Evolutionary conservation across 2,329 filamentous ascomycete species (phyloP).

Genomic region (Daldinia sp.): DNA sequence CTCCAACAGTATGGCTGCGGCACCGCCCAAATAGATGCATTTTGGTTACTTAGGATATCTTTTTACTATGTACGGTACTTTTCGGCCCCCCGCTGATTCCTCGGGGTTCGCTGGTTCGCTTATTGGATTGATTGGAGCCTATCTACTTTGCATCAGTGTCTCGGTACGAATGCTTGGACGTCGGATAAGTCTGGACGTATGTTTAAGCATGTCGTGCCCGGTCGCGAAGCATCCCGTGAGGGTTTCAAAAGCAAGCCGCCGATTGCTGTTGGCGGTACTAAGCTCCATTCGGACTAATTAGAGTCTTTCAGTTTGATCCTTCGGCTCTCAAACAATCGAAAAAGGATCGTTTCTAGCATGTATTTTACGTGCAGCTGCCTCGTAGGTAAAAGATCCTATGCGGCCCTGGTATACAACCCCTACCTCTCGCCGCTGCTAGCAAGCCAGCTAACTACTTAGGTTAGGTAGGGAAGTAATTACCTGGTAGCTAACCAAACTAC

Average conservation of each 20-base stretch:
- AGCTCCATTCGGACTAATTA: constrained; percentile 17
- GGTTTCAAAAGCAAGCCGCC: constrained; percentile 20
- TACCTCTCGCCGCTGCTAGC: background rate
- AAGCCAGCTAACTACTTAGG: background rate
- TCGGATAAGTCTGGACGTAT: too few species aligned
- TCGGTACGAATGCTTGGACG: constrained; percentile 6
- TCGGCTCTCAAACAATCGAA: constrained; percentile 24
- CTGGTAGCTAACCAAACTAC: too few species aligned
- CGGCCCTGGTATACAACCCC: background rate
- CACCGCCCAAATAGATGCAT: constrained; percentile 2
- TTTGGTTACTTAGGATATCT: background rate
- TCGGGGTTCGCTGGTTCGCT: background rate
- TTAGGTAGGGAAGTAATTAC: too few species aligned
- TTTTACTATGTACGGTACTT: too few species aligned
- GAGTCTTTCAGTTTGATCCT: constrained; percentile 27
- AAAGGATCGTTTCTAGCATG: constrained; percentile 18
- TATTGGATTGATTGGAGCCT: background rate
- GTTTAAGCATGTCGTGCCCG: background rate
- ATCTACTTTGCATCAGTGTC: background rate
- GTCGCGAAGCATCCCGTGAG: constrained; percentile 16
- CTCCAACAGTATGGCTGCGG: constrained; percentile 29
- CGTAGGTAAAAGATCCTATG: constrained; percentile 3
- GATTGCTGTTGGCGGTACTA: constrained; percentile 15
- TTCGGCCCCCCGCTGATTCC: background rate
- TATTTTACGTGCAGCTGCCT: constrained; percentile 2